Base-by-base conservation (phyloP, 2,329 filamentous ascomycete species). In the Pyrenochaeta sp. region DNA sequence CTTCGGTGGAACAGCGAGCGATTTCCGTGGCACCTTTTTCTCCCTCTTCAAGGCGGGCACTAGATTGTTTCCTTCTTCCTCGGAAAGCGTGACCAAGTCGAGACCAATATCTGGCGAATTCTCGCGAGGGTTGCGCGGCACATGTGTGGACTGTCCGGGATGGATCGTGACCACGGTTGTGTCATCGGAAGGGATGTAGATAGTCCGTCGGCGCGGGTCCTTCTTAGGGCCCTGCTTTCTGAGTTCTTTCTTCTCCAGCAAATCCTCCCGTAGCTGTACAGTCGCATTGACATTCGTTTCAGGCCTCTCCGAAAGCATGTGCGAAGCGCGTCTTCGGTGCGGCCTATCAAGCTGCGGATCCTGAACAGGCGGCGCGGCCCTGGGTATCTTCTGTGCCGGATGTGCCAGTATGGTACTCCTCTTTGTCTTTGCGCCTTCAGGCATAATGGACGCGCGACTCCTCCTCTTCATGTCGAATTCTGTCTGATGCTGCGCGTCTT, bases 101-200 rank as follows among this genome's bases (percentile, higher is more conserved):
- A 78, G 63, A 27, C 76, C 77, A 52, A 76, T 67, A 50, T 78
- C 70, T 22, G 77, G 75, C 5, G 75, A 77, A n/a, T 65, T 62
- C 52, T 72, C 66, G 44, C 77, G 65, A 10, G 61, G 50, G 32
- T 69, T 68, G 36, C 72, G 70, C 24, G 68, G 30, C 40, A 63
- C 62, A n/a, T 68, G 59, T 32, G 68, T 68, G 1, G 72, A 61
- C 34, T 79, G 77, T 40, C 82, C 82, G 3, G 83, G 82, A 64
- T 84, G 82, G 44, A 84, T 83, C 1, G 82, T 84, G 62, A 83
- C 71, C 27, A 84, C 73, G 1, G 81, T 82, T 5, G 82, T 85
- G 55, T 84, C 81, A 30, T 84, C 82, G 2, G 78, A 77, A 10
- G 82, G 82, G 12, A 84, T 77, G 64, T 82, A 84, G 45, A 84